These are phyloP conservation scores for Cordyceps cateniannulata DNA, from an alignment of 2,329 filamentous ascomycete species.

Conservation along the genomic window DNA sequence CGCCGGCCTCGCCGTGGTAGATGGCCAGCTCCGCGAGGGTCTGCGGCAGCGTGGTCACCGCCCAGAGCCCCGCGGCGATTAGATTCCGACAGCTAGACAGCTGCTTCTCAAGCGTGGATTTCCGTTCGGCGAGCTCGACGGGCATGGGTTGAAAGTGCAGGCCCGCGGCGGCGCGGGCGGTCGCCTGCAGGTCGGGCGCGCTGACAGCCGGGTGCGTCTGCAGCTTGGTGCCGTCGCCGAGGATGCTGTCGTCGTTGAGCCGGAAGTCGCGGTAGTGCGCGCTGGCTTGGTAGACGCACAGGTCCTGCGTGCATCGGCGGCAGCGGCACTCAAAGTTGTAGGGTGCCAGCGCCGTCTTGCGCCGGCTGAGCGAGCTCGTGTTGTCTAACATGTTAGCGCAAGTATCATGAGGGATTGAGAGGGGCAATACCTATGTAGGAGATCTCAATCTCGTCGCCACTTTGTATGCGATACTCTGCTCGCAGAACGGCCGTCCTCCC, in stretches of 20 bases:
- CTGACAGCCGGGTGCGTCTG: conserved; percentile 22
- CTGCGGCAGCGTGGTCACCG: conserved; percentile 41
- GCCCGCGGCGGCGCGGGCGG: conserved; percentile 22
- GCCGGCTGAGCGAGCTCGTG: conserved; percentile 36
- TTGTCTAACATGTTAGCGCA: conserved; percentile 32
- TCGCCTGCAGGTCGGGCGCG: conserved; percentile 15
- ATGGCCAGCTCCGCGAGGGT: conserved; percentile 39
- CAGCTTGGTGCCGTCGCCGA: conserved; percentile 31
- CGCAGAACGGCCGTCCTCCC: conserved; percentile 45
- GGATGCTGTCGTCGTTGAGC: conserved; percentile 33
- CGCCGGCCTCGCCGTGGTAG: conserved; percentile 36
- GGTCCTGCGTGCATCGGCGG: conserved; percentile 40
- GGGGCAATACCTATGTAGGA: conserved; percentile 48
- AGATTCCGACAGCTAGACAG: conserved; percentile 22
- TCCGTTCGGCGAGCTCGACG: conserved; percentile 23
- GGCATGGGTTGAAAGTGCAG: conserved; percentile 20
- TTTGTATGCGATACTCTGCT: conserved; percentile 41
- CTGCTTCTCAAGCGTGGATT: conserved; percentile 16
- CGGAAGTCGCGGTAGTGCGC: conserved; percentile 32
- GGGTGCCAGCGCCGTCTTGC: conserved; percentile 36
- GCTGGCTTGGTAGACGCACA: conserved; percentile 49
- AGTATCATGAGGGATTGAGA: not conserved
- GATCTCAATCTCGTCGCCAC: conserved; percentile 52
- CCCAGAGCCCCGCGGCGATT: conserved; percentile 33
- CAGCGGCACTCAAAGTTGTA: conserved; percentile 51